Evolutionary conservation across 257 asterid genomes (phyloP), one percentile per base, ranked within the genome.

Genomic region (Datura wrightii): DNA sequence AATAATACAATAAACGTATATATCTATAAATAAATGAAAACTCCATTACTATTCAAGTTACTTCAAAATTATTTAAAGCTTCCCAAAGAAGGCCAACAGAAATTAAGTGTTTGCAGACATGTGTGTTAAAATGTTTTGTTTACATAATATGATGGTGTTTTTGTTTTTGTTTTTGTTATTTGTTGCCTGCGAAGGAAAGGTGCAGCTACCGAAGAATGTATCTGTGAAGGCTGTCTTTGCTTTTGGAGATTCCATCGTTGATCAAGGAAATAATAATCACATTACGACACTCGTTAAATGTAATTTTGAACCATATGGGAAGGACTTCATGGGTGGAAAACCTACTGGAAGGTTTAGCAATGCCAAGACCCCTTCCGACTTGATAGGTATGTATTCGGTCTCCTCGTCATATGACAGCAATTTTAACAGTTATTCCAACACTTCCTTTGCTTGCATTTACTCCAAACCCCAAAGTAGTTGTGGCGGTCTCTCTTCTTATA

Each of bases 211-310:
- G 0, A 10, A 80, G 31, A 90, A 87, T 24, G 31, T 24, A 24
- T 24, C 59, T 46, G 24, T 92, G 18, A 94, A 94, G 4, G 93
- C 94, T 3, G 89, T 91, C 11, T 7, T 92, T 39, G 83, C 81
- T 3, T 92, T 94, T 7, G 95, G 97, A 79, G 96, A 92, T 44
- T 92, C 96, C 50, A 80, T 93, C 15, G 92, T 91, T n/a, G 97
- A 93, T 58, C 89, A 91, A 4, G 96, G 96, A 9, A 94, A 90
- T 84, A 91, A 92, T 79, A 92, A 94, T 80, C 83, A 86, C 39
- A 84, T 91, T 5, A 79, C 67, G 0, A 92, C 97, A 0, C 36
- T 89, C 2, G 65, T 80, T 8, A 92, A 90, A 79, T 86, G 79
- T 59, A 87, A 94, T 60, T 91, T 63, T 18, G 90, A 89, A 8